Base-by-base conservation (phyloP, 805 yeast genomes). In the Nakazawaea wyomingensis region DNA sequence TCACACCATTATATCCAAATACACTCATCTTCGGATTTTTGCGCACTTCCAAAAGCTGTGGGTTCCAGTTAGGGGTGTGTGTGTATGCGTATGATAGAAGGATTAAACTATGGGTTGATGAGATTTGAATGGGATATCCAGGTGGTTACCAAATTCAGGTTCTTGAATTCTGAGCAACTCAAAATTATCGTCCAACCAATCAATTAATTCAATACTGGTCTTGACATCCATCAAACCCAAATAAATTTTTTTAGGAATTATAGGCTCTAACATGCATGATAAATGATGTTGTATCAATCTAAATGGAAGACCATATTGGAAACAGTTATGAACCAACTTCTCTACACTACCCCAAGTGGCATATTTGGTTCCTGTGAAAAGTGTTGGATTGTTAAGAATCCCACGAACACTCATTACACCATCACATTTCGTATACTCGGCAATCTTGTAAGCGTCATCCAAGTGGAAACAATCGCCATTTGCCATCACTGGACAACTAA, bases 381-480 rank as follows among this genome's bases (percentile, higher is more conserved):
- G 54, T 0, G 90, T 95, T 0, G 99, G 99, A 59, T 93, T 93
- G 22, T 76, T 68, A 39, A 93, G 64, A 3, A 87, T 68, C 0
- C 99, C 99, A 48, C 99, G 67, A 1, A 86, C 99, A 2, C 97
- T 83, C 99, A 93, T 93, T 6, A 93, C 85, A 6, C 98, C 99
- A 57, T 87, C 93, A 32, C 79, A 88, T 1, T 84, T 83, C 0
- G 98, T 89, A 40, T 59, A 58, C 10, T 73, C 64, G 0, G 78
- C 76, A 21, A 91, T 90, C 16, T 59, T 56, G 34, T 66, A 54
- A n/a, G 85, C 82, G 57, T 88, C 96, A 14, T 69, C 65, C 19
- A 79, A 62, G 0, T 74, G 57, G 54, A 84, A 84, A 55, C 96
- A 90, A 61, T 93, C 98, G n/a, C 99, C 99, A 56, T 93, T 93